Evolutionary conservation across 768 basidiomycete genomes (phyloP), one percentile per base, ranked within the genome.

Genomic region (Calocybe indica): DNA sequence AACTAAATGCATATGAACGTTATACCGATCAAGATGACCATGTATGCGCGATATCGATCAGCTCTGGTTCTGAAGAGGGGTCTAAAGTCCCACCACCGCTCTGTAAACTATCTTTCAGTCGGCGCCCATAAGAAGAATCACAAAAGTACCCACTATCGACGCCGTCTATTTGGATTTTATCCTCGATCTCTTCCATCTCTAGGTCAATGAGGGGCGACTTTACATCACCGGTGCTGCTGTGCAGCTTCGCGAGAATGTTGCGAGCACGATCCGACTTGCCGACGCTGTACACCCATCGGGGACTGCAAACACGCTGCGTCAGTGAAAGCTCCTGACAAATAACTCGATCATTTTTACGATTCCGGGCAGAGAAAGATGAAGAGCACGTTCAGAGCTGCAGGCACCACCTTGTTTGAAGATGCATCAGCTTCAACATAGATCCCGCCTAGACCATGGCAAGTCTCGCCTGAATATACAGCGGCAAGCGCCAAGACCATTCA

Each of bases 51-150:
- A 57, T 74, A 74, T 43, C 76, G 62, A 57, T 73, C 70, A 7
- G 68, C 70, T 6, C 62, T 60, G 33, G 68, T 74, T 37, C 61
- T 66, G 63, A 80, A 78, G 15, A 79, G 58, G 8, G 72, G 69
- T 36, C 74, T 61, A 64, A 76, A 79, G 56, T 79, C 77, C 78
- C 78, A 81, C 69, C 71, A 79, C 31, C 59, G 58, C 51, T 75
- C 74, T 73, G 46, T 3, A 35, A 40, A 37, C 22, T 22, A 22
- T 28, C 30, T 7, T 10, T 32, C 7, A 9, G 35, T 4, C 9
- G 5, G 4, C 37, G 6, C 22, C 14, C 28, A 13, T n/a, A 9
- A 8, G 10, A 28, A 11, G 32, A 29, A 8, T 5, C 29, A 13
- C 10, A n/a, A 29, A 15, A 52, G 45, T 14, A 61, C 71, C 37